Conservation (phyloP, 1,139 yeast species). For the Suhomyces ambrosiae region DNA sequence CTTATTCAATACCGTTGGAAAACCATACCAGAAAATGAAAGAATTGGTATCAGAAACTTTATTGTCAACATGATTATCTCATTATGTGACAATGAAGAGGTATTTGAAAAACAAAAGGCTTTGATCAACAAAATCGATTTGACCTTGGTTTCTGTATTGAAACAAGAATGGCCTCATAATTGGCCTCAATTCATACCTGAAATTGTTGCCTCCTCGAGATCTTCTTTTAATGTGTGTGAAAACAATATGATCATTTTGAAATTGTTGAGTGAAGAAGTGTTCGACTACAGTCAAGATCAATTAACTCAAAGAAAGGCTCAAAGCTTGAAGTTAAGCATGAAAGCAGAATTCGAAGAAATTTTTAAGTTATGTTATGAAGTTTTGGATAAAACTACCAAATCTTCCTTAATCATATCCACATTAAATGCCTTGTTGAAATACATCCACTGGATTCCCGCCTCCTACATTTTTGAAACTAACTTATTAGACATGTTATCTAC, state of each 20-base stretch:
- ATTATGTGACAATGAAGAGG: constrained; percentile 83
- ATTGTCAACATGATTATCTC: constrained; percentile 91
- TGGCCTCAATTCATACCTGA: constrained; percentile 99
- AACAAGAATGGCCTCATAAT: constrained; percentile 98
- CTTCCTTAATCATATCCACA: constrained; percentile 83
- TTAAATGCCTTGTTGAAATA: constrained; percentile 80
- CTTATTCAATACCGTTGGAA: constrained; percentile 94
- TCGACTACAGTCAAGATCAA: constrained; percentile 91
- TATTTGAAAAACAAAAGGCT: constrained; percentile 74
- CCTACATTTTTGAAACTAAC: constrained; percentile 86
- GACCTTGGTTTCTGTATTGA: constrained; percentile 88
- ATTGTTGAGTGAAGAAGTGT: constrained; percentile 90
- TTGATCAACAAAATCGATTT: constrained; percentile 91
- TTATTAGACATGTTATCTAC: constrained; percentile 69
- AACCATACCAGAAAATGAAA: constrained; percentile 81
- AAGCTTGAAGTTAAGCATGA: constrained; percentile 78
- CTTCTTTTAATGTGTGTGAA: constrained; percentile 92
- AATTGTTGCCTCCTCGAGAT: constrained; percentile 78
- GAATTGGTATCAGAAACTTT: constrained; percentile 87
- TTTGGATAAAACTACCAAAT: constrained; percentile 80
- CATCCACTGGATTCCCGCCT: constrained; percentile 91
- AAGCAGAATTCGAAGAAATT: constrained; percentile 88
- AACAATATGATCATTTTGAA: constrained; percentile 93
- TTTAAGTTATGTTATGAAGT: constrained; percentile 92
- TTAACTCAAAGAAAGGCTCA: constrained; percentile 95